Conservation (phyloP, 768 basidiomycete genomes). For the Dioszegia crocea region DNA sequence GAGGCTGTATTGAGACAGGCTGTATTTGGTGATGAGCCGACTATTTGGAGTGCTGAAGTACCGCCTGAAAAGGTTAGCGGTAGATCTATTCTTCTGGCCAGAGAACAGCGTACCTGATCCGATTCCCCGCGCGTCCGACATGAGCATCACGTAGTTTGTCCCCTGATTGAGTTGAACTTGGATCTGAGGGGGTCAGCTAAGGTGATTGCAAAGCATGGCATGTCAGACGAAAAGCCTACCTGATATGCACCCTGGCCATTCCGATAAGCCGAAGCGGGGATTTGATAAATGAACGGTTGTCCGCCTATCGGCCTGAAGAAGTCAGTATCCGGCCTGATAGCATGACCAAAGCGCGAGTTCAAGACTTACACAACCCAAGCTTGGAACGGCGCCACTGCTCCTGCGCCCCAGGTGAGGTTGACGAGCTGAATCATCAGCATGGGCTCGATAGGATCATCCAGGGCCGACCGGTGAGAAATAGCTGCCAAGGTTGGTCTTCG, state of each 20-base stretch:
- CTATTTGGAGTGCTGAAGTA: constrained; percentile 32
- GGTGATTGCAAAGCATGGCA: too few relatives aligned
- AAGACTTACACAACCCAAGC: constrained; percentile 30
- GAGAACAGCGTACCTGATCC: constrained; percentile 20
- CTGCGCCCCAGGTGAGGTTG: constrained; percentile 27
- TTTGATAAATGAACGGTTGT: constrained; percentile 30
- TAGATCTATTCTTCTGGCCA: neutral
- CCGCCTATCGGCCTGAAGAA: constrained; percentile 20
- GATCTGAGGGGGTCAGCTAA: constrained; percentile 15
- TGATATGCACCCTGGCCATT: constrained; percentile 21
- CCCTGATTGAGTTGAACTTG: constrained; percentile 28
- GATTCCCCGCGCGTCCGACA: constrained; percentile 29
- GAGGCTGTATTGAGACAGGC: constrained; percentile 24
- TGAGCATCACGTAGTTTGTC: constrained; percentile 32
- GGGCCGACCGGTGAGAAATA: too few relatives aligned
- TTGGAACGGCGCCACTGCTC: constrained; percentile 29
- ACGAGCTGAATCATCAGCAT: constrained; percentile 20
- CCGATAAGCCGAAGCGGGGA: constrained; percentile 20
- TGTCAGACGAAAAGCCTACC: constrained; percentile 5
- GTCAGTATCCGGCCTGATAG: neutral
- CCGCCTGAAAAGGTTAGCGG: constrained; percentile 23
- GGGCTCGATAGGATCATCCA: too few relatives aligned
- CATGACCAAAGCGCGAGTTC: neutral
- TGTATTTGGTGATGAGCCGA: constrained; percentile 19
- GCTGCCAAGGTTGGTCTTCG: too few relatives aligned